phyloP scores from a whole-genome alignment of 108 stramenopile genomes.

The Chaetoceros muelleri region DNA sequence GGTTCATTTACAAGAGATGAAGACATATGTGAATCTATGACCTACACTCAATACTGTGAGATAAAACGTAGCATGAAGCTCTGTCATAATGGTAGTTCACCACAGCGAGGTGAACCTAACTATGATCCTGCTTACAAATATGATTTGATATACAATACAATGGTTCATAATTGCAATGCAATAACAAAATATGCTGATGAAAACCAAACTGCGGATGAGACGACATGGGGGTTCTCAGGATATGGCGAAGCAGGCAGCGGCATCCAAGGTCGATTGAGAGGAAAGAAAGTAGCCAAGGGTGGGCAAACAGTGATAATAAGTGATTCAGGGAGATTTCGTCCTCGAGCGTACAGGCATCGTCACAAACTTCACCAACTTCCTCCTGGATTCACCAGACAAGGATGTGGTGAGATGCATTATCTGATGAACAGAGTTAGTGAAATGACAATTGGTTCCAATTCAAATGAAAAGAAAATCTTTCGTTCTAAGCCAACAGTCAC shows the following conservation, averaged over 20 bases:
- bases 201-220: slow-evolving; percentile 7
- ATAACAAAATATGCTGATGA: slow-evolving; percentile 5
- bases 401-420: slow-evolving; percentile 6
- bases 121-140: slow-evolving; percentile 12
- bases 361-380: slow-evolving; percentile 2
- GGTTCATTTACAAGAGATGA: slow-evolving; percentile 1
- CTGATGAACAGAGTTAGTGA: neutral
- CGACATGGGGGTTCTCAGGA: slow-evolving; percentile 9
- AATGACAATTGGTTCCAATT: neutral
- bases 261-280: slow-evolving; percentile 2
- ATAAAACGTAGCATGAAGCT: slow-evolving; percentile 12
- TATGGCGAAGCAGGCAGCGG: slow-evolving; percentile 6
- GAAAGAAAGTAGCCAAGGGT: neutral
- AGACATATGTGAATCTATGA: slow-evolving; percentile 4
- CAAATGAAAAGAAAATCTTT: slow-evolving; percentile 5
- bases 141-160: slow-evolving; percentile 2
- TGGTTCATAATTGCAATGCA: slow-evolving; percentile 7
- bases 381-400: neutral
- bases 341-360: slow-evolving; percentile 7
- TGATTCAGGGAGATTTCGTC: slow-evolving; percentile 3
- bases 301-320: slow-evolving; percentile 11
- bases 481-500: neutral
- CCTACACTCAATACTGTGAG: neutral
- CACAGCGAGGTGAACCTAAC: neutral
- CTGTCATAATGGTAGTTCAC: neutral